Conservation (phyloP, 2,329 filamentous ascomycete species). For the Gnomoniopsis smithogilvyi region DNA sequence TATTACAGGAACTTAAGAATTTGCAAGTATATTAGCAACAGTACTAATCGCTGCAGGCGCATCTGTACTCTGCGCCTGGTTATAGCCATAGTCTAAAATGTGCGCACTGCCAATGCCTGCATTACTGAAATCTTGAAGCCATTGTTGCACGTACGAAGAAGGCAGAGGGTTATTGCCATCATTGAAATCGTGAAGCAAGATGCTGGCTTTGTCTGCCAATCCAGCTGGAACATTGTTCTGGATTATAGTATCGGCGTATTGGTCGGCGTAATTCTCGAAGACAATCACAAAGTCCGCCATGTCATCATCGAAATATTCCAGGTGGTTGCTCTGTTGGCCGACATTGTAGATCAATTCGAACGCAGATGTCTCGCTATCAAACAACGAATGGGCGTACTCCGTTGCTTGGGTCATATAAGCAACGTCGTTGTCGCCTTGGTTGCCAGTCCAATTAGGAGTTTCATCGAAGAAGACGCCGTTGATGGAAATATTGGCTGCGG, state of each 20-base stretch:
- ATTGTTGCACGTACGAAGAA: background rate
- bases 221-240: background rate
- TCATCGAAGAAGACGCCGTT: constrained; percentile 17
- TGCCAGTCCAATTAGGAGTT: constrained; percentile 15
- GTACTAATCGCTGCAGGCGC: too few relatives aligned
- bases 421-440: constrained; percentile 10
- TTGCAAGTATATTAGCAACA: too few relatives aligned
- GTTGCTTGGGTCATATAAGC: background rate
- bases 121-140: background rate
- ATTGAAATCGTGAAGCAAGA: constrained; percentile 5
- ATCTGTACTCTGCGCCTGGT: background rate
- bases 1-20: too few relatives aligned
- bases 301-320: constrained; percentile 1
- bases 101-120: background rate
- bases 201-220: background rate
- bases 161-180: background rate
- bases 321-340: background rate
- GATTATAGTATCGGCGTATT: background rate
- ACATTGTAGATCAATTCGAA: constrained; percentile 5
- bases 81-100: background rate
- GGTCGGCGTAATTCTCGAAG: background rate
- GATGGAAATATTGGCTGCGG: constrained; percentile 6
- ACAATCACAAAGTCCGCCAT: constrained; percentile 8
- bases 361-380: background rate
- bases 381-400: background rate